phyloP scores from a whole-genome alignment of 768 basidiomycete genomes.

The Polyporus arcularius region DNA sequence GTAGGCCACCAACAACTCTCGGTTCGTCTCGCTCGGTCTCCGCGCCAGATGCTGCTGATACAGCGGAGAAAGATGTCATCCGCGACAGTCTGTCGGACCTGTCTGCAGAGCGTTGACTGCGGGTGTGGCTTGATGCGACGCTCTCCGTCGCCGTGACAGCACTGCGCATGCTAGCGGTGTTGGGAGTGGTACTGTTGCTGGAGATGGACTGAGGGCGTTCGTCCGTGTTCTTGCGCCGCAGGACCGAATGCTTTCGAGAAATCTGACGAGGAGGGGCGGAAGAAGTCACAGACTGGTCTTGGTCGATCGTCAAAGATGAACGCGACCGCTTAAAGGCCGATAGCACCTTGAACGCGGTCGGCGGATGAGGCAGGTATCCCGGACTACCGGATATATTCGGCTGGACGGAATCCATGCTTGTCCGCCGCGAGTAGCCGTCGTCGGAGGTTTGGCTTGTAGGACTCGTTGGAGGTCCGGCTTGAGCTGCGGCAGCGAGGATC shows the following conservation, averaged over 20 bases:
- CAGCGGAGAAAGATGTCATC: slow-evolving; percentile 35
- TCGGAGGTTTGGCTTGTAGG: slow-evolving; percentile 57
- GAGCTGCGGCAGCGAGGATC: slow-evolving; percentile 35
- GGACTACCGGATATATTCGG: slow-evolving; percentile 38
- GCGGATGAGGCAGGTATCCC: slow-evolving; percentile 55
- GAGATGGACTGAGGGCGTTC: slow-evolving; percentile 61
- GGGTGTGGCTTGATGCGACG: slow-evolving; percentile 36
- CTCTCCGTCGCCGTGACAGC: slow-evolving; percentile 53
- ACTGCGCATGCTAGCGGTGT: slow-evolving; percentile 57
- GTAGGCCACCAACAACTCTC: slow-evolving; percentile 39
- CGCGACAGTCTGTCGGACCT: slow-evolving; percentile 35
- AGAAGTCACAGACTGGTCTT: slow-evolving; percentile 26
- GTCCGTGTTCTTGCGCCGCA: slow-evolving; percentile 36
- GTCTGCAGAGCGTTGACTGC: slow-evolving; percentile 26
- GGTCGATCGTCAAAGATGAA: slow-evolving; percentile 45
- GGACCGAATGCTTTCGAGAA: slow-evolving; percentile 36
- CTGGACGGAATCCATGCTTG: slow-evolving; percentile 46
- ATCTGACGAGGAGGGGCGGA: slow-evolving; percentile 38
- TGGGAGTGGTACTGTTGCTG: slow-evolving; percentile 58
- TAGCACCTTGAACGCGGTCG: slow-evolving; percentile 69
- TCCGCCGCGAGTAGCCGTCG: slow-evolving; percentile 42
- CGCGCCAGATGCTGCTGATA: slow-evolving; percentile 29
- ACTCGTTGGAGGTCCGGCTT: slow-evolving; percentile 38
- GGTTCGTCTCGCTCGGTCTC: slow-evolving; percentile 29
- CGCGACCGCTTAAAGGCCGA: slow-evolving; percentile 65